Evolutionary conservation across 768 basidiomycete genomes (phyloP).

Genomic region (Collybiopsis luxurians): DNA sequence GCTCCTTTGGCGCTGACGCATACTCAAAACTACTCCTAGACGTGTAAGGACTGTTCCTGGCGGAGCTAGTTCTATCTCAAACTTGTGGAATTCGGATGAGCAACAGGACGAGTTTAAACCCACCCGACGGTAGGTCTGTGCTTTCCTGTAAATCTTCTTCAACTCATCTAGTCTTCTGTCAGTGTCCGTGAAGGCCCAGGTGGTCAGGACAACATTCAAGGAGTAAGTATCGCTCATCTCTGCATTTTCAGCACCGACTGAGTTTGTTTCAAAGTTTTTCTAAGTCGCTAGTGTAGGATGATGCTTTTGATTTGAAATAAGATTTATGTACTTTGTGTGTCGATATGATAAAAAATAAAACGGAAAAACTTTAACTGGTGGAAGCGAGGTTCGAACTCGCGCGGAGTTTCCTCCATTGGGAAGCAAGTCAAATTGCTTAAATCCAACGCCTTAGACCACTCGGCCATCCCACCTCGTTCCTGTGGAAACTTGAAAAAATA

Average conservation of each 20-base stretch:
- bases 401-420: conserved; percentile 83
- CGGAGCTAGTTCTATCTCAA: conserved; percentile 39
- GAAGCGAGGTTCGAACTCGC: conserved; percentile 92
- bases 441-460: conserved; percentile 93
- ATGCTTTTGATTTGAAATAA: too few species aligned
- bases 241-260: background rate
- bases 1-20: background rate
- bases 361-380: conserved; percentile 53
- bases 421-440: conserved; percentile 64
- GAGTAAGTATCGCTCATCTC: conserved; percentile 24
- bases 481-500: too few species aligned
- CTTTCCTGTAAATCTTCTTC: background rate
- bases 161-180: background rate
- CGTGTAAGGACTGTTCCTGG: conserved; percentile 45
- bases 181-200: conserved; percentile 72
- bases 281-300: background rate
- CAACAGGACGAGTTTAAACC: conserved; percentile 55
- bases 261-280: background rate
- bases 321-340: too few species aligned
- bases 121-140: conserved; percentile 54
- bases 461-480: conserved; percentile 82
- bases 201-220: conserved; percentile 57
- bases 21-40: conserved; percentile 18
- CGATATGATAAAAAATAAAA: too few species aligned
- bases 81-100: conserved; percentile 47